Conservation (phyloP, 352 stramenopile species). For the Achlya hypogyna region DNA sequence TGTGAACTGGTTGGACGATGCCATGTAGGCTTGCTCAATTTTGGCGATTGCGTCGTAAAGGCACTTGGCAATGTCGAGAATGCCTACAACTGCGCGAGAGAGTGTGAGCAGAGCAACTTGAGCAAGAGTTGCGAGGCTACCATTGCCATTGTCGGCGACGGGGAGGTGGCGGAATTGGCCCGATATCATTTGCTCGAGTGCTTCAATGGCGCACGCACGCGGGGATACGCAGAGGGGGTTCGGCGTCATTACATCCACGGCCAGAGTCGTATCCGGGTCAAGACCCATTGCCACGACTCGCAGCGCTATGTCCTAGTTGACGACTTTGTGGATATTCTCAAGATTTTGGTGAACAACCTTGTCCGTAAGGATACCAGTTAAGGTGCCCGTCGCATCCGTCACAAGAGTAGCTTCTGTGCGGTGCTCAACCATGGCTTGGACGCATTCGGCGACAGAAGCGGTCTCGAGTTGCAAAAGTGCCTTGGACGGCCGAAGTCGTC, state of each 20-base stretch:
- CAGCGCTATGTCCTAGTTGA: constrained; percentile 87
- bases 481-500: constrained; percentile 43
- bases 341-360: constrained; percentile 34
- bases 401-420: constrained; percentile 90
- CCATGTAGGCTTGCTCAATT: constrained; percentile 86
- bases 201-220: constrained; percentile 91
- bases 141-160: constrained; percentile 69
- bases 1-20: constrained; percentile 56
- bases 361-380: constrained; percentile 95
- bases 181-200: constrained; percentile 95
- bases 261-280: constrained; percentile 59
- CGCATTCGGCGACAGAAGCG: constrained; percentile 57
- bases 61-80: constrained; percentile 98
- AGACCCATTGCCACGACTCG: constrained; percentile 87
- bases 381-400: constrained; percentile 69
- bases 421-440: constrained; percentile 81
- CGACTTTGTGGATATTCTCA: not conserved
- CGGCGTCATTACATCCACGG: constrained; percentile 90
- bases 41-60: constrained; percentile 96
- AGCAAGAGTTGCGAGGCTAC: not conserved
- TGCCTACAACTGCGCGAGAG: constrained; percentile 76
- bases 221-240: constrained; percentile 91
- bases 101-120: not conserved
- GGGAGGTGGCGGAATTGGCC: constrained; percentile 94
- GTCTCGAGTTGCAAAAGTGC: constrained; percentile 68